Evolutionary conservation across 306 rosid genomes (phyloP), one percentile per base, ranked within the genome.

Genomic region (Betula pendula): DNA sequence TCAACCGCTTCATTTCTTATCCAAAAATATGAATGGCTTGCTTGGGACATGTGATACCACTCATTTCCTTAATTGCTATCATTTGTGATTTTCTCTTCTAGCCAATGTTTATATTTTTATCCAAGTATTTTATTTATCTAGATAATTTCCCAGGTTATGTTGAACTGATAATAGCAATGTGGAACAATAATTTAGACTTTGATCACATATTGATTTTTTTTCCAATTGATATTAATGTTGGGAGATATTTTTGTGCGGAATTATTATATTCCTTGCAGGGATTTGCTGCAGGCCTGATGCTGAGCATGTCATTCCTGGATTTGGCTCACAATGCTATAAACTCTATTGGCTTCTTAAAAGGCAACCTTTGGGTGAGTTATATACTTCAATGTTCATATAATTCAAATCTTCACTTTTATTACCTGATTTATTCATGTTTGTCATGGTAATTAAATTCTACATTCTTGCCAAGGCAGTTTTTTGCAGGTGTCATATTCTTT

Each of bases 261-360:
- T 19, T 52, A 22, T 72, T 71, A 38, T 43, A 43, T 53, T 69
- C 71, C 44, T 25, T 75, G 74, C 84, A 92, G 99, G 98, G 98
- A 74, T 95, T 95, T 86, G 99, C 99, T 48, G 97, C 97, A 66
- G 99, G 99, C 79, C 84, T 95, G 78, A 91, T 95, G 98, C 83
- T 95, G 42, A 95, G 99, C 86, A 95, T 91, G 74, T 95, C 99
- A 40, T 93, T 96, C 89, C 90, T 96, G 50, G 99, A 96, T 84
- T 87, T 96, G 73, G 99, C 99, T 88, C 99, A 93, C 80, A 96
- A 92, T 75, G 97, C 99, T 75, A 81, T 93, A 51, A 96, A 96
- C 83, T 88, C 99, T 10, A 87, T 96, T 44, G 99, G 99, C 40
- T 96, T 96, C 89, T 81, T 96, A 70, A 96, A 89, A 86, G 99